A percentile compares a stretch with the other conserved stretches of the same genome.
These are phyloP conservation scores for Claviceps purpurea DNA, from an alignment of 2,329 filamentous ascomycete genomes.

Conservation along the genomic window DNA sequence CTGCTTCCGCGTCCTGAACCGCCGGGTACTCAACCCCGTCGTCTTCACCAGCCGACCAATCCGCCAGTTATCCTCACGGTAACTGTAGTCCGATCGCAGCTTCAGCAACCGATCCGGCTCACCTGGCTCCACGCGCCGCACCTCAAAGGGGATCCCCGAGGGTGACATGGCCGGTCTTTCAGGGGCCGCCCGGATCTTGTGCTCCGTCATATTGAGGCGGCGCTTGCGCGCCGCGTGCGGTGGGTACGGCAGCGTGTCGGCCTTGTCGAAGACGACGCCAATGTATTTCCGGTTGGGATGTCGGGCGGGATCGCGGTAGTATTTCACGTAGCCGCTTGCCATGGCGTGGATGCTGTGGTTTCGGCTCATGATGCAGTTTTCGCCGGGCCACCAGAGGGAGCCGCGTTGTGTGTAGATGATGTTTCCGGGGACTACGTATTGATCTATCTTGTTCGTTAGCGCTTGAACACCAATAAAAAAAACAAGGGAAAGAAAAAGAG, in stretches of 20 bases:
- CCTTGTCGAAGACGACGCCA: slow-evolving; percentile 75
- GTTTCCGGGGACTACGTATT: slow-evolving; percentile 90
- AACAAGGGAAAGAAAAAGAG: neutral
- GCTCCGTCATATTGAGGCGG: slow-evolving; percentile 57
- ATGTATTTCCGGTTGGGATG: slow-evolving; percentile 91
- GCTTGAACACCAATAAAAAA: no score
- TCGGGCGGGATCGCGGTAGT: slow-evolving; percentile 75
- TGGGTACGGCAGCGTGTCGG: slow-evolving; percentile 66
- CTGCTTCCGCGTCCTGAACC: slow-evolving; percentile 37
- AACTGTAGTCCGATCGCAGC: slow-evolving; percentile 41
- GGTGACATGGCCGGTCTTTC: slow-evolving; percentile 28
- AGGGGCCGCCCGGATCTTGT: slow-evolving; percentile 27
- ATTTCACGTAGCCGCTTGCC: slow-evolving; percentile 82
- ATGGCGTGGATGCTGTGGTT: slow-evolving; percentile 92
- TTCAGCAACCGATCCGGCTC: slow-evolving; percentile 34
- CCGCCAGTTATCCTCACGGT: slow-evolving; percentile 46
- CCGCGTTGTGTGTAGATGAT: slow-evolving; percentile 97
- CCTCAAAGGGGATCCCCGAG: slow-evolving; percentile 36
- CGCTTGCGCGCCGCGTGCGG: slow-evolving; percentile 60
- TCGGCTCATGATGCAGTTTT: slow-evolving; percentile 88
- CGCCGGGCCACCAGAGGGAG: slow-evolving; percentile 86
- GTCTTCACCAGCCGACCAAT: slow-evolving; percentile 41
- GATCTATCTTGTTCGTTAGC: slow-evolving; percentile 39
- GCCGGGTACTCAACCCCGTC: slow-evolving; percentile 35
- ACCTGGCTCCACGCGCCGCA: slow-evolving; percentile 27